These are phyloP conservation scores for Nothophoma quercina DNA, from an alignment of 2,329 filamentous ascomycete genomes.

Conservation along the genomic window DNA sequence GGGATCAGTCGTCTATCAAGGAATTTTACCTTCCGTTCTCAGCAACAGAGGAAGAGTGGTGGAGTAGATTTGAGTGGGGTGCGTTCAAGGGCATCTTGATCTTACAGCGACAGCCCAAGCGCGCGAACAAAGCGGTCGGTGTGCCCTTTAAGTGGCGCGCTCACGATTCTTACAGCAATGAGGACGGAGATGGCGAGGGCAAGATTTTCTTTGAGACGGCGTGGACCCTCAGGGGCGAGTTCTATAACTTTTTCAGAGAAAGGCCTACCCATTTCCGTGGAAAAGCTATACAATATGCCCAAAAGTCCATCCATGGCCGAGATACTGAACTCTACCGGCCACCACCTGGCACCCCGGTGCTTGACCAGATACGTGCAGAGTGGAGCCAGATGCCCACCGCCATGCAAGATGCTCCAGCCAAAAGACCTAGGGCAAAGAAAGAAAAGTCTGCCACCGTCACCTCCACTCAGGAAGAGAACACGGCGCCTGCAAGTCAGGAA, in stretches of 20 bases:
- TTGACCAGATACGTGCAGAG: neutral
- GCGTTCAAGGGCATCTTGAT: neutral
- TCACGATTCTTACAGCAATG: neutral
- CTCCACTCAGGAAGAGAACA: no score
- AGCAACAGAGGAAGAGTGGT: conserved; percentile 2
- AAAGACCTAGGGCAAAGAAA: conserved; percentile 1
- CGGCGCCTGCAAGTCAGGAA: no score
- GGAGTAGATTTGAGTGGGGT: conserved; percentile 2
- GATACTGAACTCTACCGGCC: neutral
- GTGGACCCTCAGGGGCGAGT: neutral
- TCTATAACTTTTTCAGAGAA: neutral
- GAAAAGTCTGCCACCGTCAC: neutral
- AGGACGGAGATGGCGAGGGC: neutral
- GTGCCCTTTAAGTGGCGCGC: conserved; percentile 1
- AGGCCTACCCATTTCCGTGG: neutral
- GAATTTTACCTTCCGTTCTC: conserved; percentile 3
- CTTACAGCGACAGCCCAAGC: neutral
- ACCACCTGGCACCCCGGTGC: neutral
- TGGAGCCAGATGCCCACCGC: conserved; percentile 1
- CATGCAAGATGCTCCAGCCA: conserved; percentile 9
- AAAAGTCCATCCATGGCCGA: neutral
- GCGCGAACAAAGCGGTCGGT: neutral
- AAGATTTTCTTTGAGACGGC: neutral
- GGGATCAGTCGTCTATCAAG: neutral
- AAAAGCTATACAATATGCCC: conserved; percentile 12